Conservation (phyloP, 2,329 filamentous ascomycete species). For the Pyricularia pennisetigena region DNA sequence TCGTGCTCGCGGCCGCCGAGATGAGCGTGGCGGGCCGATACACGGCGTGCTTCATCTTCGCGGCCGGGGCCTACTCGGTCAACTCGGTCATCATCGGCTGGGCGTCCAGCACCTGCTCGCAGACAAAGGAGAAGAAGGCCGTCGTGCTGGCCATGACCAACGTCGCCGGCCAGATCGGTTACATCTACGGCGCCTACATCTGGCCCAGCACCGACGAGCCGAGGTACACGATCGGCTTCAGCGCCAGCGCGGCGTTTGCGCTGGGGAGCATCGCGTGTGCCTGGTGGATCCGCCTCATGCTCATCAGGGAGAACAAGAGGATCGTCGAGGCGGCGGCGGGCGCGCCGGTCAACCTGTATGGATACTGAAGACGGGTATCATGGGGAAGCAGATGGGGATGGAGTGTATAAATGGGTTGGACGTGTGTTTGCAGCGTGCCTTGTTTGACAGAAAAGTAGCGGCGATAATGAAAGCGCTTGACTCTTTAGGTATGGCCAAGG, state of each 20-base stretch:
- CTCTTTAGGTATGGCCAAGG: neutral
- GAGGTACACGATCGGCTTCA: conserved; percentile 1
- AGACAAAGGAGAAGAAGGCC: conserved; percentile 52
- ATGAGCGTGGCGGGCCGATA: conserved; percentile 31
- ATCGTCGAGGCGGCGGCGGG: conserved; percentile 6
- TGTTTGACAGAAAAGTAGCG: neutral
- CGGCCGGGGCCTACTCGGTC: conserved; percentile 47
- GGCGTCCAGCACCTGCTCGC: conserved; percentile 62
- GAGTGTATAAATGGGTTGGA: neutral
- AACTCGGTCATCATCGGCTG: conserved; percentile 65
- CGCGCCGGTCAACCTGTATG: neutral
- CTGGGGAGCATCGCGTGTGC: conserved; percentile 7
- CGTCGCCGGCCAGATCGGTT: conserved; percentile 15
- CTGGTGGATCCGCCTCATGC: conserved; percentile 11
- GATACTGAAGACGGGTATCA: neutral
- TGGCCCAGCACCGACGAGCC: conserved; percentile 1
- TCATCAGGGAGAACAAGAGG: conserved; percentile 14
- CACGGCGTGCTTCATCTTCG: conserved; percentile 34
- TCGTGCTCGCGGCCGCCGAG: neutral
- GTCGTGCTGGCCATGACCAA: conserved; percentile 38
- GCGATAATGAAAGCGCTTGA: neutral
- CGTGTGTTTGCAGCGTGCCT: neutral
- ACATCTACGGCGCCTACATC: conserved; percentile 5
- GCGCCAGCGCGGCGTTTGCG: neutral
- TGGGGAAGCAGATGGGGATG: neutral